Conservation (phyloP, 192 early-diverging fungal species). For the Allomyces javanicus region DNA sequence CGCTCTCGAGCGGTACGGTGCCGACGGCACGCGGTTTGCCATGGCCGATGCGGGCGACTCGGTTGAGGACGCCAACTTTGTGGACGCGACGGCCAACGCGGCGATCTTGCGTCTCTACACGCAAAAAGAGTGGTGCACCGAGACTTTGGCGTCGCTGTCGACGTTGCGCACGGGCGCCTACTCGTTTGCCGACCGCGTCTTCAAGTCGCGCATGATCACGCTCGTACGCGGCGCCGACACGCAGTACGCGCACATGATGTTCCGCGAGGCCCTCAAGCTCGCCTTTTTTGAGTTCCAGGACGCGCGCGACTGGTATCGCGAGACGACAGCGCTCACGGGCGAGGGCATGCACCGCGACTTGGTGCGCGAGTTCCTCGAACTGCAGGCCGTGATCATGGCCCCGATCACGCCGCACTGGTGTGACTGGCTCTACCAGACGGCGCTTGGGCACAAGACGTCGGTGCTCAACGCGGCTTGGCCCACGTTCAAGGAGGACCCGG, state of each 20-base stretch:
- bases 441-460: slow-evolving; percentile 52
- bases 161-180: slow-evolving; percentile 26
- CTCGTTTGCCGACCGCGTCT: slow-evolving; percentile 73
- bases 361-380: slow-evolving; percentile 58
- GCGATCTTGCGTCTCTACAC: slow-evolving; percentile 81
- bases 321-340: slow-evolving; percentile 30
- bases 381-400: slow-evolving; percentile 63
- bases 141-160: slow-evolving; percentile 31
- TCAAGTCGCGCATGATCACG: slow-evolving; percentile 72
- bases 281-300: slow-evolving; percentile 78
- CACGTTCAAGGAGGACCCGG: slow-evolving; percentile 27
- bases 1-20: slow-evolving; percentile 66
- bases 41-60: slow-evolving; percentile 93
- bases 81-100: slow-evolving; percentile 80
- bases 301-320: slow-evolving; percentile 74
- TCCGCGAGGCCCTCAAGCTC: slow-evolving; percentile 77
- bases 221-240: slow-evolving; percentile 42
- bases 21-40: slow-evolving; percentile 85
- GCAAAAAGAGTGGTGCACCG: slow-evolving; percentile 76
- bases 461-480: slow-evolving; percentile 56
- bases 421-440: slow-evolving; percentile 67
- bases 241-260: slow-evolving; percentile 60
- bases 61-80: slow-evolving; percentile 97
- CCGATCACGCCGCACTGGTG: slow-evolving; percentile 89
- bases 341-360: slow-evolving; percentile 77